Conservation (phyloP, 208 protist genomes). For the Novymonas esmeraldas region DNA sequence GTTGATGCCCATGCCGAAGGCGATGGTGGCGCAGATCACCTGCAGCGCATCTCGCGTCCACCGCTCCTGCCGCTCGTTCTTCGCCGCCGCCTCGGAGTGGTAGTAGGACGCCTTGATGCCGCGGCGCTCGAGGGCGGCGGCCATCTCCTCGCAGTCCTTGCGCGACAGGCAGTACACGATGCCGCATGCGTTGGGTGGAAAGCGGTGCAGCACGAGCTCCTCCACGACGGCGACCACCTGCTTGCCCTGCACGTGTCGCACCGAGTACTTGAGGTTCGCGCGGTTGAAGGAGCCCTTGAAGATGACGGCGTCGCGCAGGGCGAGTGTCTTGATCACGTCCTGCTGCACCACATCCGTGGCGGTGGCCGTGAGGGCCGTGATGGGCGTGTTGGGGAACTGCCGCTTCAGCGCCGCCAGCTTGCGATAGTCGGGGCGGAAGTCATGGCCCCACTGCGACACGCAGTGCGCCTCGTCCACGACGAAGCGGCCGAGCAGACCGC, state of each 20-base stretch:
- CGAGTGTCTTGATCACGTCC: slow-evolving; percentile 84
- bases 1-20: slow-evolving; percentile 99
- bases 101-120: slow-evolving; percentile 80
- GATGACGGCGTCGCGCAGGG: slow-evolving; percentile 64
- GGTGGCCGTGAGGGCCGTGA: slow-evolving; percentile 87
- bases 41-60: slow-evolving; percentile 92
- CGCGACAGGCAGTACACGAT: slow-evolving; percentile 90
- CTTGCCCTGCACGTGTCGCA: slow-evolving; percentile 63
- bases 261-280: slow-evolving; percentile 74
- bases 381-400: slow-evolving; percentile 65
- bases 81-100: slow-evolving; percentile 66
- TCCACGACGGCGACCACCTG: slow-evolving; percentile 48
- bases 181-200: slow-evolving; percentile 69
- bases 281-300: slow-evolving; percentile 89
- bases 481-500: slow-evolving; percentile 71
- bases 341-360: slow-evolving; percentile 86
- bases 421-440: slow-evolving; percentile 93
- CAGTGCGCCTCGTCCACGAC: slow-evolving; percentile 97
- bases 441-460: slow-evolving; percentile 97
- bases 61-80: slow-evolving; percentile 81
- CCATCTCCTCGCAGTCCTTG: slow-evolving; percentile 87
- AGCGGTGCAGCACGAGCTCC: slow-evolving; percentile 67
- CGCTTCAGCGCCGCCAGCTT: slow-evolving; percentile 77
- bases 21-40: slow-evolving; percentile 97
- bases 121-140: slow-evolving; percentile 38